These are phyloP conservation scores for Phytopythium aichiense DNA, from an alignment of 352 stramenopile species.

Conservation along the genomic window DNA sequence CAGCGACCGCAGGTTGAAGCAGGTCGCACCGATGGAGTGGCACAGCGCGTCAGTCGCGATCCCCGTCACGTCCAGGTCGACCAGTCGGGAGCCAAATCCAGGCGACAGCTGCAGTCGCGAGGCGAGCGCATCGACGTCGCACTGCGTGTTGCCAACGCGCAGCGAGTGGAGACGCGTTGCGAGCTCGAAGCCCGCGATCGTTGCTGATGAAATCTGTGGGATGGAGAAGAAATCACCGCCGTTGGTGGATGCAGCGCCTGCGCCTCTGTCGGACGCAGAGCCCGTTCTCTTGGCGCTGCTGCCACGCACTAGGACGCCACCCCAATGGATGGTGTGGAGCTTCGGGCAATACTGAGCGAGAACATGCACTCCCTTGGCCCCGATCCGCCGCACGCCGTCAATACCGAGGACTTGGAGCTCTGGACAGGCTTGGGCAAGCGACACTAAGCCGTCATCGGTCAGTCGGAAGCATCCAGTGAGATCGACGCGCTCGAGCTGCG, in stretches of 20 bases:
- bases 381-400: constrained; percentile 54
- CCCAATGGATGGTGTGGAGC: constrained; percentile 42
- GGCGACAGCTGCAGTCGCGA: constrained; percentile 10
- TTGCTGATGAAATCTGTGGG: constrained; percentile 32
- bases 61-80: constrained; percentile 51
- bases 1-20: constrained; percentile 29
- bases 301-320: constrained; percentile 55
- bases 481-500: constrained; percentile 25
- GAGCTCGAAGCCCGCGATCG: constrained; percentile 22
- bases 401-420: constrained; percentile 44
- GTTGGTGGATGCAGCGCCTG: neutral
- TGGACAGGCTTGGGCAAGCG: constrained; percentile 31
- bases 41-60: constrained; percentile 66
- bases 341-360: constrained; percentile 32
- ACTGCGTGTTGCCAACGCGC: constrained; percentile 52
- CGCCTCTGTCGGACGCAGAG: neutral
- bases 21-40: constrained; percentile 30
- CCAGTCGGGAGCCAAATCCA: constrained; percentile 20
- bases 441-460: constrained; percentile 38
- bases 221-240: constrained; percentile 59
- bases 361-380: constrained; percentile 16
- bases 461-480: constrained; percentile 66
- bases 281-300: neutral
- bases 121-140: constrained; percentile 43
- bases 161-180: constrained; percentile 32